These are phyloP conservation scores for Sugiyamaella japonica DNA, from an alignment of 1,139 yeast species.

Conservation along the genomic window DNA sequence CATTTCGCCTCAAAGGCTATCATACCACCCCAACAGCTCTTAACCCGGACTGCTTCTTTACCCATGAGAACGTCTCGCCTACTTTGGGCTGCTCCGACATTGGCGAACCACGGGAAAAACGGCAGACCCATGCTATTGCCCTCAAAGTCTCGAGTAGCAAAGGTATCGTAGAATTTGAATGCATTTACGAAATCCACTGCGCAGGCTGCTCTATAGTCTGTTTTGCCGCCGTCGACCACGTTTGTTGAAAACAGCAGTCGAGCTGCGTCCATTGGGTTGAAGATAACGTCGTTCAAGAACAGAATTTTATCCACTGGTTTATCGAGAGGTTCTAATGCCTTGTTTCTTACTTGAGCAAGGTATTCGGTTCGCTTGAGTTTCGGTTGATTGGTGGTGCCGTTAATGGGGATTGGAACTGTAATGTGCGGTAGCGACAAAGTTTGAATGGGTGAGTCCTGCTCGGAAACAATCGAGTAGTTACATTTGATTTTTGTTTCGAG, in stretches of 20 bases:
- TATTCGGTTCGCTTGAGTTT: conserved; percentile 23
- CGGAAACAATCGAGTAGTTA: conserved; percentile 20
- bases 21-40: conserved; percentile 28
- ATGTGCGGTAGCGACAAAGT: conserved; percentile 10
- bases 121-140: conserved; percentile 26
- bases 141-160: conserved; percentile 26
- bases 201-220: conserved; percentile 25
- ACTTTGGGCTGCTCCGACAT: conserved; percentile 21
- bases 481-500: conserved; percentile 19
- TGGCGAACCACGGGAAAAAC: conserved; percentile 25
- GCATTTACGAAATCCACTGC: conserved; percentile 26
- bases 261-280: conserved; percentile 24
- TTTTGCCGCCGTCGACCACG: conserved; percentile 20
- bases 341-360: conserved; percentile 24
- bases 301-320: conserved; percentile 20
- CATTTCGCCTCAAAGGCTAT: conserved; percentile 25
- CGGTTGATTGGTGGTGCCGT: conserved; percentile 5
- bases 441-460: conserved; percentile 18
- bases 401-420: not conserved
- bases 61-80: conserved; percentile 22
- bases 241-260: conserved; percentile 24
- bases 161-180: conserved; percentile 26
- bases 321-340: conserved; percentile 21
- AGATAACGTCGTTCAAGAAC: conserved; percentile 24
- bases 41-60: conserved; percentile 25